These are phyloP conservation scores for Blumeria graminis DNA, from an alignment of 2,329 filamentous ascomycete species.

Conservation along the genomic window DNA sequence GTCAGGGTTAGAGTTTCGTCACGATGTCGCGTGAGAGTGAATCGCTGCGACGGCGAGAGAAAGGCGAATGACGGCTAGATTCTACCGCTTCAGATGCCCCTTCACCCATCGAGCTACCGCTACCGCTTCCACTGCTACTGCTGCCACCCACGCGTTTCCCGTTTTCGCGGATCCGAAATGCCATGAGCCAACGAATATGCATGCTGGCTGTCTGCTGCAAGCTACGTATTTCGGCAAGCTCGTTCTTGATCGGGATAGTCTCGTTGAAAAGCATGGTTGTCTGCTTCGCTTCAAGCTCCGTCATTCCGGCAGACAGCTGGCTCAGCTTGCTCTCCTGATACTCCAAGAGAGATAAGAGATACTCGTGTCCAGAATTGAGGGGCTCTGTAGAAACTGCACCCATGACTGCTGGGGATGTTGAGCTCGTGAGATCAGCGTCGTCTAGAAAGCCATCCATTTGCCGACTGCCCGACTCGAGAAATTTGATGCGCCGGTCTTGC, in stretches of 20 bases:
- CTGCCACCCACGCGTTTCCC: conserved; percentile 7
- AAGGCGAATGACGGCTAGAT: conserved; percentile 1
- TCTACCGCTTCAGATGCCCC: not conserved
- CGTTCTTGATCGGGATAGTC: conserved; percentile 34
- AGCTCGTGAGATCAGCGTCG: conserved; percentile 9
- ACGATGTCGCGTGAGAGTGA: conserved; percentile 3
- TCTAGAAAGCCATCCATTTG: conserved; percentile 11
- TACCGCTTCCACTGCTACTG: conserved; percentile 4
- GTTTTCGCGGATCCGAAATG: conserved; percentile 14
- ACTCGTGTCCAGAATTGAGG: conserved; percentile 19
- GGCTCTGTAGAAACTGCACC: conserved; percentile 7
- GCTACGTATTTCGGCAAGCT: conserved; percentile 26
- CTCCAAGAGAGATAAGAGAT: conserved; percentile 22
- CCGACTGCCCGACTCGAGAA: conserved; percentile 17
- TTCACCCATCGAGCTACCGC: conserved; percentile 5
- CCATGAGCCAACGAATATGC: conserved; percentile 16
- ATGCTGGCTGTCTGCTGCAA: conserved; percentile 15
- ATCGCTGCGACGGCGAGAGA: conserved; percentile 4
- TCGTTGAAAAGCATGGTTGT: conserved; percentile 37
- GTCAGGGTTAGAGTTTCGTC: conserved; percentile 3
- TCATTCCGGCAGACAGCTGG: conserved; percentile 29
- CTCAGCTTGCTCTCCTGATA: conserved; percentile 31
- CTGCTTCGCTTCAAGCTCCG: conserved; percentile 33
- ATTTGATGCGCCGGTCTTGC: conserved; percentile 20
- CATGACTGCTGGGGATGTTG: conserved; percentile 10